Evolutionary conservation across 495 filamentous ascomycete species (phyloP), one percentile per base, ranked within the genome.

Genomic region (Neurospora hispaniola): DNA sequence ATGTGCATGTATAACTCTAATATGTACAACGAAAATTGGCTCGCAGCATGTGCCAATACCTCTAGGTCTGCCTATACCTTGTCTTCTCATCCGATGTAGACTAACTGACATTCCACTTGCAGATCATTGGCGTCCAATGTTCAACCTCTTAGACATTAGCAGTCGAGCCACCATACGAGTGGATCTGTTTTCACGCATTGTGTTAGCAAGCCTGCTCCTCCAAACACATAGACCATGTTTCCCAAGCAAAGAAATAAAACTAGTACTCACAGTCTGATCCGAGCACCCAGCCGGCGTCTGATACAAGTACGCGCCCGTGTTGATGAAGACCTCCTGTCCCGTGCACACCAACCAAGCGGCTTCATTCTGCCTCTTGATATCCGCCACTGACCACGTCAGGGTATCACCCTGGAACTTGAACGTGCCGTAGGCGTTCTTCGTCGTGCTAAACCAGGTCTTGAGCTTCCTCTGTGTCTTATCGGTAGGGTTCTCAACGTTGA

Each of bases 341-440:
- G 80, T 71, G 42, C 86, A 87, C 35, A 86, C 84, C 75, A 86
- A 80, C 80, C 82, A 87, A 5, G 86, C 86, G 14, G 80, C 81
- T 41, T 71, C 73, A 72, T 87, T 88, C 69, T 82, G 86, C 66
- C 84, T 71, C 9, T 44, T 73, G 54, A 87, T 81, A 38, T 75
- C 79, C 35, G 80, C 31, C 5, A 78, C 78, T n/a, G 73, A 80
- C 86, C 86, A 87, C 66, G 78, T 78, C 16, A 85, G 71, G 5
- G 83, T 84, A 78, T 88, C 86, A 18, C 85, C 86, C 72, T 80
- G 78, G 71, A 82, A 87, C 16, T 74, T 78, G 74, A 87, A 87
- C 2, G 81, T 82, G 31, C 85, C 84, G 74, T 85, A 87, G 3
- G 81, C 77, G 70, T 86, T 86, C 70, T 81, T 76, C 10, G 71